Conservation (phyloP, 2,329 filamentous ascomycete genomes). For the Hymenotorrendiella dingleyae region DNA sequence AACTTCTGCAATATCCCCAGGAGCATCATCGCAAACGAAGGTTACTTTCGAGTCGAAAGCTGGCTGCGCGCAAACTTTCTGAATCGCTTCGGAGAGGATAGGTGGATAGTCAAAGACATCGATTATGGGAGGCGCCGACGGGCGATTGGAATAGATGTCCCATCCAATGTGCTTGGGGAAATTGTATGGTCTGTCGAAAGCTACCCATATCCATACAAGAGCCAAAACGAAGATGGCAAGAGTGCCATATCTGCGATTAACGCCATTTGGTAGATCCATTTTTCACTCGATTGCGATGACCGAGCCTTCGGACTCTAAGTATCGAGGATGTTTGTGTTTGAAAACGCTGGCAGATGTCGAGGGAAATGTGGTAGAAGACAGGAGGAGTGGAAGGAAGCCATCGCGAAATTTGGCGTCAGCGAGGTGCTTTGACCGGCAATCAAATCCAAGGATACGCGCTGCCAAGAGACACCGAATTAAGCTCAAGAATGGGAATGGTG, state of each 20-base stretch:
- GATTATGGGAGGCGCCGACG: slow-evolving; percentile 5
- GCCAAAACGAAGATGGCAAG: slow-evolving; percentile 1
- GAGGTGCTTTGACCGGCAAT: too few relatives aligned
- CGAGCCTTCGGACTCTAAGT: too few relatives aligned
- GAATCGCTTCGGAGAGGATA: slow-evolving; percentile 17
- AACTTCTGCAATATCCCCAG: slow-evolving; percentile 26
- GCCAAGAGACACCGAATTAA: too few relatives aligned
- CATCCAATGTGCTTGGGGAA: slow-evolving; percentile 15
- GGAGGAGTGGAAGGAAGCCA: too few relatives aligned
- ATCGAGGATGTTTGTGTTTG: too few relatives aligned
- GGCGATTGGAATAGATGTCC: slow-evolving; percentile 19
- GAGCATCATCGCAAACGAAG: slow-evolving; percentile 23
- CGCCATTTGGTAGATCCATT: slow-evolving; percentile 2
- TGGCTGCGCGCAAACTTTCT: slow-evolving; percentile 18
- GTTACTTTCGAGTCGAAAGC: slow-evolving; percentile 21
- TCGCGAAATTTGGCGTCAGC: too few relatives aligned
- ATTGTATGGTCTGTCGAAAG: slow-evolving; percentile 3
- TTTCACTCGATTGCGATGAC: too few relatives aligned
- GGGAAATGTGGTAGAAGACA: too few relatives aligned
- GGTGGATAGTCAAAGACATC: slow-evolving; percentile 23
- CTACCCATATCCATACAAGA: slow-evolving; percentile 1
- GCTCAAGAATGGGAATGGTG: too few relatives aligned
- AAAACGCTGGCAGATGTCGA: too few relatives aligned
- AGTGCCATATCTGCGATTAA: slow-evolving; percentile 5
- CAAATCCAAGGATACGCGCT: too few relatives aligned